These are phyloP conservation scores for Piromyces sp. DNA, from an alignment of 192 early-diverging fungal species.

Conservation along the genomic window DNA sequence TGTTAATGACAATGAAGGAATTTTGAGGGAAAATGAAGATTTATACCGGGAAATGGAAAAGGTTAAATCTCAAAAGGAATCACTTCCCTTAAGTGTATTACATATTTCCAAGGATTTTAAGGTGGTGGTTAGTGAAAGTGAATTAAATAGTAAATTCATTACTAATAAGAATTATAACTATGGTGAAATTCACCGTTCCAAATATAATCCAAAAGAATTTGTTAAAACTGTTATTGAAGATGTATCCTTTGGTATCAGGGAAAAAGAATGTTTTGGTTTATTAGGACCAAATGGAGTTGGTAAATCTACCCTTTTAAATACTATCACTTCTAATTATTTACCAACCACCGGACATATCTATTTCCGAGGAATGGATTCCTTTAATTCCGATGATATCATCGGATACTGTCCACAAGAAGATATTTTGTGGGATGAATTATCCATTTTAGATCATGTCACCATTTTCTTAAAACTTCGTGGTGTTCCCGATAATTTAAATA, in stretches of 20 bases:
- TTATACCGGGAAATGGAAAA: no score
- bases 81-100: no score
- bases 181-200: not conserved
- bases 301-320: constrained; percentile 2
- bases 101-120: no score
- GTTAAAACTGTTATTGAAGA: not conserved
- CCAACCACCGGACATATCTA: not conserved
- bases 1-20: no score
- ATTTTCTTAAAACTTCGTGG: not conserved
- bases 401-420: not conserved
- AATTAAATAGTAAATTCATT: no score
- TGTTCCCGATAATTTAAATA: not conserved
- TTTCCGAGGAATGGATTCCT: not conserved
- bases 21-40: no score
- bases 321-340: not conserved
- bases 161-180: not conserved
- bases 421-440: not conserved
- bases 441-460: not conserved
- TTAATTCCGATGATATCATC: not conserved
- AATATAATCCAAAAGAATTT: not conserved
- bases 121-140: no score
- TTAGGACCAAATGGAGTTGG: constrained; percentile 7
- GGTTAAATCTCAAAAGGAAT: no score
- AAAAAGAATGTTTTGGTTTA: constrained; percentile 1
- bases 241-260: constrained; percentile 1